Percentiles rank a stretch among this genome's conserved stretches.
Evolutionary conservation across 2,329 filamentous ascomycete species (phyloP).

Genomic region (Alternaria infectoria): DNA sequence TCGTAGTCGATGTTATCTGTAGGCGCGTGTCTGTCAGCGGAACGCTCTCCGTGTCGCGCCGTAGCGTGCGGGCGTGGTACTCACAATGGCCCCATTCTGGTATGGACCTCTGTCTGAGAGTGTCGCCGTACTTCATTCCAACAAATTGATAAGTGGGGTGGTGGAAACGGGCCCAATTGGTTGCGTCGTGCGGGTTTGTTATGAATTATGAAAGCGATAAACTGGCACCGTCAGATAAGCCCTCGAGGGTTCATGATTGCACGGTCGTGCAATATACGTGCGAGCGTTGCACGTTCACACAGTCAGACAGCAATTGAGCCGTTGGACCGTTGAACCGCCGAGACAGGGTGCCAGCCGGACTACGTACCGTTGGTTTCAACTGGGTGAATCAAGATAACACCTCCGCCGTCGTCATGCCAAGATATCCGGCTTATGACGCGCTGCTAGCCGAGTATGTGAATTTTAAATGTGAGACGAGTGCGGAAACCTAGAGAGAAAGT

Average conservation of each 20-base stretch:
- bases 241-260: constrained; percentile 3
- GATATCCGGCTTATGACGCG: neutral
- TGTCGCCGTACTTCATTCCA: constrained; percentile 77
- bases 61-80: constrained; percentile 25
- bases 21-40: constrained; percentile 19
- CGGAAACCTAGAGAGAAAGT: constrained; percentile 2
- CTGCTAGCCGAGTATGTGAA: constrained; percentile 9
- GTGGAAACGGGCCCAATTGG: constrained; percentile 13
- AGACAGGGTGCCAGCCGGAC: constrained; percentile 7
- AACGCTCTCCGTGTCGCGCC: neutral
- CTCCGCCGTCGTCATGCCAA: neutral
- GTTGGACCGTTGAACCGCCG: constrained; percentile 6
- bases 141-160: constrained; percentile 2
- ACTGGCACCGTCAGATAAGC: constrained; percentile 17
- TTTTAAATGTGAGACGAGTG: neutral
- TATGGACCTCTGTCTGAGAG: constrained; percentile 75
- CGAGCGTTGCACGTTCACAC: neutral
- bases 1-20: constrained; percentile 89
- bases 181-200: constrained; percentile 4
- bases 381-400: neutral
- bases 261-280: neutral
- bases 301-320: constrained; percentile 1
- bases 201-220: constrained; percentile 12
- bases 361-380: constrained; percentile 18
- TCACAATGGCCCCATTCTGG: constrained; percentile 81